These are phyloP conservation scores for Fraxinus greggii DNA, from an alignment of 305 asterid species.

Conservation along the genomic window DNA sequence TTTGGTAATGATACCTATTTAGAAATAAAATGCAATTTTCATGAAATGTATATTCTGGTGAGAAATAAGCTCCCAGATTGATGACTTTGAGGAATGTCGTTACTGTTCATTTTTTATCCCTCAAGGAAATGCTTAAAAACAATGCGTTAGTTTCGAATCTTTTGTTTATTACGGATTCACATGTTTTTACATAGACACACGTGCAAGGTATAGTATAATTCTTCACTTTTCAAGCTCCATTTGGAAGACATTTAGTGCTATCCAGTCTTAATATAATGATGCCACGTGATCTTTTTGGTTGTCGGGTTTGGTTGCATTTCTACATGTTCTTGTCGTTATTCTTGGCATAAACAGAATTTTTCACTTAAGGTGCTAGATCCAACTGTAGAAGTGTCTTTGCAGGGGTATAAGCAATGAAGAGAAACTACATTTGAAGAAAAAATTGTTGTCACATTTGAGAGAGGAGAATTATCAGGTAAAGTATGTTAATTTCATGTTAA, in stretches of 20 bases:
- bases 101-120: neutral
- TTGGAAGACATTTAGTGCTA: neutral
- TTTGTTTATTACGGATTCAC: neutral
- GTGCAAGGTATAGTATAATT: neutral
- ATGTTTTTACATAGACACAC: neutral
- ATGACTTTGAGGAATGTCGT: neutral
- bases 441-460: constrained; percentile 74
- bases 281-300: constrained; percentile 2
- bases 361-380: constrained; percentile 24
- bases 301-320: neutral
- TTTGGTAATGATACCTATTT: neutral
- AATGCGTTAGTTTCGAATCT: neutral
- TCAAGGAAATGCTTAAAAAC: neutral
- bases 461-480: constrained; percentile 88
- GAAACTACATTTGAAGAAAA: constrained; percentile 77
- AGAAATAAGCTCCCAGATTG: neutral
- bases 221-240: neutral
- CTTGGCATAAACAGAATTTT: neutral
- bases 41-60: neutral
- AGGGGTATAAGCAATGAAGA: constrained; percentile 87
- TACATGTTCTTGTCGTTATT: neutral
- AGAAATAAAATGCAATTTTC: neutral
- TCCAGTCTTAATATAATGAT: constrained; percentile 11
- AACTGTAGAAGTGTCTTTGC: constrained; percentile 33
- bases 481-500: constrained; percentile 13